Conservation (phyloP, 495 filamentous ascomycete species). For the Aspergillus hancockii region DNA sequence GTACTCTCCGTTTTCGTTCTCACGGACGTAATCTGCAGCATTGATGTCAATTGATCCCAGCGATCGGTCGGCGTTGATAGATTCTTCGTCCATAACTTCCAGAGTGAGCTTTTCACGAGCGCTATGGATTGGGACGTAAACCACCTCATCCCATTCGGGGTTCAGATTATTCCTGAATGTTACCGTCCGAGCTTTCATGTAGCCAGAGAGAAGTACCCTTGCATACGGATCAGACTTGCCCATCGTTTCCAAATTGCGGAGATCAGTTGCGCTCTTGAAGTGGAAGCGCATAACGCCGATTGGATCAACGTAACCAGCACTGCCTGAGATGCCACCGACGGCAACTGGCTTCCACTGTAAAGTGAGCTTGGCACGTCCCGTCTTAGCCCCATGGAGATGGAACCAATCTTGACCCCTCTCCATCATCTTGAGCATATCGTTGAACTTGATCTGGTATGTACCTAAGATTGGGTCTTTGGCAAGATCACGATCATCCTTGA, state of each 20-base stretch:
- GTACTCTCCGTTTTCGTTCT: constrained; percentile 80
- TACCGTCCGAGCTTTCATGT: constrained; percentile 87
- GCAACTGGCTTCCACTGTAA: constrained; percentile 94
- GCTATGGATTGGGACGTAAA: constrained; percentile 91
- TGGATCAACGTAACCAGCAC: constrained; percentile 87
- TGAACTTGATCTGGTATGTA: constrained; percentile 89
- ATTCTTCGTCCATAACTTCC: constrained; percentile 97
- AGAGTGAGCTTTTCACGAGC: constrained; percentile 79
- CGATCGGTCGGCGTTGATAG: constrained; percentile 79
- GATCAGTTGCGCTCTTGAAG: constrained; percentile 75
- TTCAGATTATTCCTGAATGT: constrained; percentile 96
- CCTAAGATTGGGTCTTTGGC: constrained; percentile 81
- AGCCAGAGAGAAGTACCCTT: constrained; percentile 82
- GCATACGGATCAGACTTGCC: constrained; percentile 97
- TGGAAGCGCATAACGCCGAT: constrained; percentile 94
- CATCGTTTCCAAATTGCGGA: constrained; percentile 91
- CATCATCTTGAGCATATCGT: constrained; percentile 90
- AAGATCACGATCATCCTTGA: constrained; percentile 93
- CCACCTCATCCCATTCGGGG: constrained; percentile 92
- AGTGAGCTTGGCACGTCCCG: constrained; percentile 82
- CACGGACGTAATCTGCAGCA: constrained; percentile 73
- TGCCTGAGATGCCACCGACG: constrained; percentile 71
- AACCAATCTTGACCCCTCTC: constrained; percentile 96
- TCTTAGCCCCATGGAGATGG: constrained; percentile 77
- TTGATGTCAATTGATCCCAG: constrained; percentile 77